Evolutionary conservation across 768 basidiomycete genomes (phyloP), one percentile per base, ranked within the genome.

Genomic region (Lentinula aciculospora): DNA sequence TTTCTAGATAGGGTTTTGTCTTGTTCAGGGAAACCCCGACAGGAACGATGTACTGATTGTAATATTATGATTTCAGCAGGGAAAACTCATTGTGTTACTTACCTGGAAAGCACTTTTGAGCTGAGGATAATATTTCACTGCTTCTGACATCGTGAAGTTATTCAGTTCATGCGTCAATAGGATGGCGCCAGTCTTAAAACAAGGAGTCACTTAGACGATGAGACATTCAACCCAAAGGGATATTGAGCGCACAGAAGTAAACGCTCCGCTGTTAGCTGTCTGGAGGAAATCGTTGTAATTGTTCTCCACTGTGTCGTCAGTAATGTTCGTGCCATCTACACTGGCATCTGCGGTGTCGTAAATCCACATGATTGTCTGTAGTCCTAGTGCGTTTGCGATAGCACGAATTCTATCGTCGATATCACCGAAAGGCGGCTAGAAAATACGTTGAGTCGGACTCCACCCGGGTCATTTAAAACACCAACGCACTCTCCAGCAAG

Each of bases 371-470:
- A 92, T 76, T 2, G 88, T 88, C 10, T 79, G 80, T 15, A 92
- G 72, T 34, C 83, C 84, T 62, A 92, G 82, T 7, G 78, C 83
- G 25, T 82, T 67, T 3, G 86, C 82, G 58, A 92, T 86, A 34
- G 80, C 74, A 29, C 91, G 81, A 40, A 92, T 82, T 50, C 91
- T 87, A 69, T 87, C 85, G 46, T 93, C 90, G 19, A 86, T 72
- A 60, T 87, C 85, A 49, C 85, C 86, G 60, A 72, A 86, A 1
- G 85, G 85, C 32, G 85, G 84, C 81, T 82, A 57, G 8, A 4
- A 40, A 23, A 28, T 23, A 40, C 2, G 19, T 21, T 21, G 3
- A 29, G 49, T 46, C 12, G 31, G 23, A 32, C 10, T n/a, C 21
- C 9, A 2, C 4, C 10, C 0, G 17, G 15, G 57, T 13, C 15